A percentile compares a stretch with the other conserved stretches of the same genome.
These are phyloP conservation scores for Naumovozyma dairenensis DNA, from an alignment of 805 yeast species.

Conservation along the genomic window DNA sequence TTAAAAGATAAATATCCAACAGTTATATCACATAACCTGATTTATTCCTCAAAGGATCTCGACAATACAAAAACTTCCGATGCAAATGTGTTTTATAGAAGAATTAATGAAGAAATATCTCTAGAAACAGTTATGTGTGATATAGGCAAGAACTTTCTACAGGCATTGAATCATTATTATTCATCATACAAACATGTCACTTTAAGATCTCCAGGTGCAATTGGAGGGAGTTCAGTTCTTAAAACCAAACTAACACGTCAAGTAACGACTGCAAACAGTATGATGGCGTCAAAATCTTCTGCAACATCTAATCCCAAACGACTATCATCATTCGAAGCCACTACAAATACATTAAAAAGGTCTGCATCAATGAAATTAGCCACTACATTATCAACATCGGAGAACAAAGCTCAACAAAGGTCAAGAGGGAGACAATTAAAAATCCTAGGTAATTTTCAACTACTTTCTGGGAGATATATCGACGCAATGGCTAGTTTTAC, in stretches of 20 bases:
- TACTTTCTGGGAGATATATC: constrained; percentile 68
- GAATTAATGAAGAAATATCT: constrained; percentile 15
- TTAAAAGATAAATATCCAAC: constrained; percentile 30
- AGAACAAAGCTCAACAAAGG: constrained; percentile 34
- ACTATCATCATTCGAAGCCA: constrained; percentile 19
- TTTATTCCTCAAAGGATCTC: constrained; percentile 11
- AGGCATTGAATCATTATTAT: constrained; percentile 56
- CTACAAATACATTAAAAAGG: constrained; percentile 30
- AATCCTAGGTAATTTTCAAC: constrained; percentile 62
- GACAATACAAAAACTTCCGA: not conserved
- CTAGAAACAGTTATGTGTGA: constrained; percentile 66
- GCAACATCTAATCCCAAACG: constrained; percentile 10
- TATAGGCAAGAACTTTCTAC: constrained; percentile 53
- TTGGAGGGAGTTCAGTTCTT: constrained; percentile 40
- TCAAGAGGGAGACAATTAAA: constrained; percentile 67
- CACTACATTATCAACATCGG: constrained; percentile 25
- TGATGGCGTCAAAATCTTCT: constrained; percentile 4
- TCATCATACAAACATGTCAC: constrained; percentile 71
- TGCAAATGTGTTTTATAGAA: constrained; percentile 6
- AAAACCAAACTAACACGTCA: constrained; percentile 28
- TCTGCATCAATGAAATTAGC: constrained; percentile 28
- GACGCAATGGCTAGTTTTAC: constrained; percentile 65
- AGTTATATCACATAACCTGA: constrained; percentile 23
- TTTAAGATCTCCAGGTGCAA: constrained; percentile 68
- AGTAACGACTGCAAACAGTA: constrained; percentile 4